A percentile compares a stretch with the other conserved stretches of the same genome.
Conservation (phyloP, 352 stramenopile species). For the Globisporangium cystogenes region DNA sequence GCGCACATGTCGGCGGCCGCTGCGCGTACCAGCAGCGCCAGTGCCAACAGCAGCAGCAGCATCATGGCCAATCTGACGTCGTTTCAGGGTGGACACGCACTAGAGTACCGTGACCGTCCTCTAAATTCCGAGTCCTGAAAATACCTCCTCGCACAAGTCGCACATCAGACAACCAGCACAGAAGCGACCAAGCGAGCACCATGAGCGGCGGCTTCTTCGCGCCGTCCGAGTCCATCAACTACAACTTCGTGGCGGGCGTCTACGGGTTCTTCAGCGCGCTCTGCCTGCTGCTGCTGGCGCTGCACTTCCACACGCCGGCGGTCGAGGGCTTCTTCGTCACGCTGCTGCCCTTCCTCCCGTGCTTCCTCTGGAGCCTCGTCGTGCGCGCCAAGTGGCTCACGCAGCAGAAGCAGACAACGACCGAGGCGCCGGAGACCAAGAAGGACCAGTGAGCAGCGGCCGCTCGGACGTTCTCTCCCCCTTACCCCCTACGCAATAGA, state of each 20-base stretch:
- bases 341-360: constrained; percentile 73
- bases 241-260: constrained; percentile 82
- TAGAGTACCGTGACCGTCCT: too few relatives aligned
- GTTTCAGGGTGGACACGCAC: neutral
- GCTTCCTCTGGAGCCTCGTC: constrained; percentile 79
- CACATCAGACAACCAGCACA: neutral
- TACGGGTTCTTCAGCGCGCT: constrained; percentile 69
- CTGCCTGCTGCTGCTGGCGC: constrained; percentile 43
- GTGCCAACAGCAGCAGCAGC: neutral
- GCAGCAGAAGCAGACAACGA: constrained; percentile 17
- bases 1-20: constrained; percentile 4
- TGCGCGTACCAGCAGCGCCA: neutral
- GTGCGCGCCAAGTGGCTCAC: constrained; percentile 72
- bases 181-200: constrained; percentile 2
- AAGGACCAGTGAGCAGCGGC: constrained; percentile 15
- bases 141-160: too few relatives aligned
- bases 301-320: constrained; percentile 57
- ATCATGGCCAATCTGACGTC: neutral
- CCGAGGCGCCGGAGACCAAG: constrained; percentile 18
- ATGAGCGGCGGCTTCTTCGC: constrained; percentile 38
- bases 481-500: neutral
- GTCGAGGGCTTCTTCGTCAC: constrained; percentile 86
- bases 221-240: constrained; percentile 82
- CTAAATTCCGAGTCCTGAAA: too few relatives aligned
- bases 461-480: too few relatives aligned